A percentile compares a stretch with the other conserved stretches of the same genome.
These are phyloP conservation scores for Fallopia convolvulus DNA, from an alignment of 148 eudicot species.

Conservation along the genomic window DNA sequence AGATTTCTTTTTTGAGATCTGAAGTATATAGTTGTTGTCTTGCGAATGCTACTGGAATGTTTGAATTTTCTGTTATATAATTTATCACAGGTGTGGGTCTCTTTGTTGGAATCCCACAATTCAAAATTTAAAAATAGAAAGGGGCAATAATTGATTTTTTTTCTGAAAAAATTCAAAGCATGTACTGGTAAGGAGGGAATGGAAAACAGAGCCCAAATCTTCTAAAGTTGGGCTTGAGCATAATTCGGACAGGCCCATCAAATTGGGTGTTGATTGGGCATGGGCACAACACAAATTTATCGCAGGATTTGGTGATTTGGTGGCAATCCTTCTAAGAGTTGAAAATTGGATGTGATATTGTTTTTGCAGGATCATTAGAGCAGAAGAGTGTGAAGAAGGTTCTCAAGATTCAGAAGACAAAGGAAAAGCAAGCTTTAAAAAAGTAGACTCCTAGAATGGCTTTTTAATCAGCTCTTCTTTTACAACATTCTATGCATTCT, in stretches of 20 bases:
- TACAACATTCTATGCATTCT: neutral
- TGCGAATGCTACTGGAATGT: neutral
- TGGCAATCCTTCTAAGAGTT: neutral
- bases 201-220: too few species aligned
- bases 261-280: too few species aligned
- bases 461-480: neutral
- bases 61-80: neutral
- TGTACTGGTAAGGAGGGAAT: too few species aligned
- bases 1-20: neutral
- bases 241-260: too few species aligned
- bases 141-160: too few species aligned
- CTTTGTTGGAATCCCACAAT: too few species aligned
- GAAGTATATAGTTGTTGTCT: neutral
- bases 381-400: slow-evolving; percentile 66
- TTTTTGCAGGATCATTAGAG: slow-evolving; percentile 37
- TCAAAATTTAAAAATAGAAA: too few species aligned
- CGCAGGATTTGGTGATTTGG: too few species aligned
- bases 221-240: too few species aligned
- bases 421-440: slow-evolving; percentile 40
- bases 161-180: too few species aligned
- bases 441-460: slow-evolving; percentile 13
- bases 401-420: slow-evolving; percentile 52
- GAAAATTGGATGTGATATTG: neutral
- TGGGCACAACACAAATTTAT: too few species aligned
- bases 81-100: too few species aligned